Evolutionary conservation across 2,329 filamentous ascomycete genomes (phyloP).

Genomic region (Endoconidiophora laricicola): DNA sequence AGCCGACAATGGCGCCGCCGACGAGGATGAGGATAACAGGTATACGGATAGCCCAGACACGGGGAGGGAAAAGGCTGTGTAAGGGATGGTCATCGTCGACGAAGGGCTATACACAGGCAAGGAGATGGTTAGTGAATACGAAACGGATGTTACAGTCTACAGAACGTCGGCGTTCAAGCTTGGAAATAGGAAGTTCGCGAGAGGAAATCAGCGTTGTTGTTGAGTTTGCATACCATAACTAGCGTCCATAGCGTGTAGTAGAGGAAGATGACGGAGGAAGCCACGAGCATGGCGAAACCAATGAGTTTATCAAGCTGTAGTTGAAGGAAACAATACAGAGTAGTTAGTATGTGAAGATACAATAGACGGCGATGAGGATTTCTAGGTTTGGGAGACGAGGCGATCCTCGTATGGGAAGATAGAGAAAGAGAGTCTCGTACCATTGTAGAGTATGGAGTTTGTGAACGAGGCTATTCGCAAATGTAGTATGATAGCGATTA

Average conservation of each 20-base stretch:
- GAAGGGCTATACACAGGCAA: constrained; percentile 52
- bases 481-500: background rate
- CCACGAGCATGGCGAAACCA: constrained; percentile 51
- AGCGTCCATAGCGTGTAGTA: constrained; percentile 99
- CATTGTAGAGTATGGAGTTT: constrained; percentile 5
- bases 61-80: constrained; percentile 87
- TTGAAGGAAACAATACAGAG: background rate
- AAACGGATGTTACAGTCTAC: constrained; percentile 6
- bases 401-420: background rate
- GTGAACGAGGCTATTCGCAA: background rate
- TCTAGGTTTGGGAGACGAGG: too few species aligned
- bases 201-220: background rate
- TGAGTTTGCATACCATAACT: constrained; percentile 55
- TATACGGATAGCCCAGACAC: constrained; percentile 97
- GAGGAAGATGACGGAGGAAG: constrained; percentile 44
- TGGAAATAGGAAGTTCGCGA: constrained; percentile 5
- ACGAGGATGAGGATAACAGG: constrained; percentile 91
- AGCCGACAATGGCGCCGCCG: constrained; percentile 83
- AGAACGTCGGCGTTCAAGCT: background rate
- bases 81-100: constrained; percentile 89
- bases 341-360: background rate
- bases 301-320: constrained; percentile 73
- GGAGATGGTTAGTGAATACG: background rate
- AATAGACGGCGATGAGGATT: background rate
- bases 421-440: background rate